These are phyloP conservation scores for Solanum ahanhuiri DNA, from an alignment of 257 asterid genomes.

Conservation along the genomic window DNA sequence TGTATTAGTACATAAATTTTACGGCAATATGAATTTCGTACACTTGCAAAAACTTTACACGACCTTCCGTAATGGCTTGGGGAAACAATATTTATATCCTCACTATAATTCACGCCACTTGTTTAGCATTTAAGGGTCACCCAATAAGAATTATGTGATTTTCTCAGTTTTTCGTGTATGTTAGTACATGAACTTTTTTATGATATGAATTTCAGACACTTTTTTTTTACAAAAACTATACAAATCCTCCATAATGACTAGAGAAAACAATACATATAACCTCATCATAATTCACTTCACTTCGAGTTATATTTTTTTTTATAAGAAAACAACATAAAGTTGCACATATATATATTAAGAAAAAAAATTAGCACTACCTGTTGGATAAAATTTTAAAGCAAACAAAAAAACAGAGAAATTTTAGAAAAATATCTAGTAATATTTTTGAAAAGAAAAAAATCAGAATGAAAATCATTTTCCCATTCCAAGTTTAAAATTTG, in stretches of 20 bases:
- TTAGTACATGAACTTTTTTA: no score
- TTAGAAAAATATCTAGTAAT: neutral
- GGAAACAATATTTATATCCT: neutral
- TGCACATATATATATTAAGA: neutral
- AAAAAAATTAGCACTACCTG: neutral
- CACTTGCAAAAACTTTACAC: neutral
- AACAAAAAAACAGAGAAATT: neutral
- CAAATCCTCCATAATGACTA: no score
- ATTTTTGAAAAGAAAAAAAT: no score
- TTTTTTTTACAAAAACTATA: neutral
- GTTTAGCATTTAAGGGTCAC: neutral
- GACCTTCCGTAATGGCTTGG: neutral
- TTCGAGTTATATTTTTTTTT: neutral
- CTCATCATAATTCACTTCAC: neutral
- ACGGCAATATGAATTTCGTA: neutral
- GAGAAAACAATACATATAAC: no score
- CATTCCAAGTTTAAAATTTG: neutral
- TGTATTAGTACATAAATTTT: no score
- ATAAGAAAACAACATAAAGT: neutral
- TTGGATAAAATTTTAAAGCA: no score
- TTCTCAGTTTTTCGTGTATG: neutral
- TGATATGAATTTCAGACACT: no score
- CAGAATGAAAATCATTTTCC: neutral
- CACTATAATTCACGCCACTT: neutral
- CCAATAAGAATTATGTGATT: neutral